A percentile compares a stretch with the other conserved stretches of the same genome.
phyloP scores from a whole-genome alignment of 2,329 filamentous ascomycete species.

The Ophiostoma novo-ulmi region DNA sequence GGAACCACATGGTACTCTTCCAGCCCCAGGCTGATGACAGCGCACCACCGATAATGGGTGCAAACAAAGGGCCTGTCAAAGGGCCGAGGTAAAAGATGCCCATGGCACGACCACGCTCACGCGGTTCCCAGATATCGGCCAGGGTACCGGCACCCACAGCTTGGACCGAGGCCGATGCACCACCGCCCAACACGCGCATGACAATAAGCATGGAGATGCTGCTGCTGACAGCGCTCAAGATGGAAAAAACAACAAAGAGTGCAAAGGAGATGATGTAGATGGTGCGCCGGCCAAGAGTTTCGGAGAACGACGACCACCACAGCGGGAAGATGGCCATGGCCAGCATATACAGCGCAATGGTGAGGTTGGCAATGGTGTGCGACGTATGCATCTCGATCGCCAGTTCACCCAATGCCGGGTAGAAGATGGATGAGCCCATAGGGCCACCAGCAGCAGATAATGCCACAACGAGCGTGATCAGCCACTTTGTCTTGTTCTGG shows the following conservation, averaged over 20 bases:
- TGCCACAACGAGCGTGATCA: conserved; percentile 71
- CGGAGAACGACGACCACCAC: conserved; percentile 82
- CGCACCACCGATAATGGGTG: conserved; percentile 70
- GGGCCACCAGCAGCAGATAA: conserved; percentile 72
- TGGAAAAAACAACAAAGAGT: conserved; percentile 65
- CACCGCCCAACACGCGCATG: conserved; percentile 68
- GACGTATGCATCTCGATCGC: conserved; percentile 56
- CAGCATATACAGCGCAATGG: conserved; percentile 76
- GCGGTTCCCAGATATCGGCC: conserved; percentile 71
- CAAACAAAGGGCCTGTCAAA: conserved; percentile 65
- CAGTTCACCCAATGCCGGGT: conserved; percentile 66
- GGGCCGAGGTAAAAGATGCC: conserved; percentile 77
- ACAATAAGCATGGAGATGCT: conserved; percentile 70
- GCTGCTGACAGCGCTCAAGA: conserved; percentile 62
- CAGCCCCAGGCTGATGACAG: conserved; percentile 66
- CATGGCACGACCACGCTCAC: conserved; percentile 73
- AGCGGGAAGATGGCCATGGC: conserved; percentile 78
- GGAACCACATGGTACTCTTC: conserved; percentile 74
- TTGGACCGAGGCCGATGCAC: conserved; percentile 73
- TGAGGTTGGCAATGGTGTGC: conserved; percentile 65
- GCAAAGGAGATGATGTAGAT: conserved; percentile 72
- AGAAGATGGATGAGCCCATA: conserved; percentile 77
- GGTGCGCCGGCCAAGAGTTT: conserved; percentile 65
- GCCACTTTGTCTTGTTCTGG: conserved; percentile 71
- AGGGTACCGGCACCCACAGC: conserved; percentile 80